Conservation (phyloP, 306 rosid species). For the Dryas alaskensis region DNA sequence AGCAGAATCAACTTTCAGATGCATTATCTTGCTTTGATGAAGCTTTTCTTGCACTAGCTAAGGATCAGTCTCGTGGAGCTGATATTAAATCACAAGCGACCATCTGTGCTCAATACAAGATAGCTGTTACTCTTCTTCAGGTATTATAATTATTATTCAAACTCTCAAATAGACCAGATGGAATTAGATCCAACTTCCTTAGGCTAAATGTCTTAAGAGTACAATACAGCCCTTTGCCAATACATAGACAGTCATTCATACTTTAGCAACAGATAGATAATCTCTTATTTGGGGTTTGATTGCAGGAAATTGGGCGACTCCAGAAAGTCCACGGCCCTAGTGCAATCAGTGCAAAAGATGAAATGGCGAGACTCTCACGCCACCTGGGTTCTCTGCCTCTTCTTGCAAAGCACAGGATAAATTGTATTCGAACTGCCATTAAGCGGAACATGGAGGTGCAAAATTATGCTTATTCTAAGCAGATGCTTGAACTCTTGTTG, state of each 20-base stretch:
- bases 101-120: slow-evolving; percentile 96
- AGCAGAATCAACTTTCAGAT: slow-evolving; percentile 91
- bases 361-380: slow-evolving; percentile 97
- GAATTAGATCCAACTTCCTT: slow-evolving; percentile 22
- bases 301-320: slow-evolving; percentile 93
- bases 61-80: slow-evolving; percentile 92
- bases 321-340: slow-evolving; percentile 84
- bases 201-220: slow-evolving; percentile 2
- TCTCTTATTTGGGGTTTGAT: slow-evolving; percentile 15
- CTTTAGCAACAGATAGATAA: neutral
- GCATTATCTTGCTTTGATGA: slow-evolving; percentile 93
- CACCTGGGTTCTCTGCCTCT: slow-evolving; percentile 97
- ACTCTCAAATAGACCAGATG: slow-evolving; percentile 13
- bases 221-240: neutral
- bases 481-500: slow-evolving; percentile 88
- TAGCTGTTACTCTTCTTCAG: slow-evolving; percentile 90
- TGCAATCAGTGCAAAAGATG: slow-evolving; percentile 95
- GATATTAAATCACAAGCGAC: slow-evolving; percentile 98
- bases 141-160: slow-evolving; percentile 39
- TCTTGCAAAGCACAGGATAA: slow-evolving; percentile 88
- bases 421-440: slow-evolving; percentile 93
- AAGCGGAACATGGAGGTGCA: slow-evolving; percentile 97
- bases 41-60: slow-evolving; percentile 91
- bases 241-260: neutral
- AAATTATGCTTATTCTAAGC: slow-evolving; percentile 80